phyloP scores from a whole-genome alignment of 2,329 filamentous ascomycete species.

The Amylocarpus encephaloides region DNA sequence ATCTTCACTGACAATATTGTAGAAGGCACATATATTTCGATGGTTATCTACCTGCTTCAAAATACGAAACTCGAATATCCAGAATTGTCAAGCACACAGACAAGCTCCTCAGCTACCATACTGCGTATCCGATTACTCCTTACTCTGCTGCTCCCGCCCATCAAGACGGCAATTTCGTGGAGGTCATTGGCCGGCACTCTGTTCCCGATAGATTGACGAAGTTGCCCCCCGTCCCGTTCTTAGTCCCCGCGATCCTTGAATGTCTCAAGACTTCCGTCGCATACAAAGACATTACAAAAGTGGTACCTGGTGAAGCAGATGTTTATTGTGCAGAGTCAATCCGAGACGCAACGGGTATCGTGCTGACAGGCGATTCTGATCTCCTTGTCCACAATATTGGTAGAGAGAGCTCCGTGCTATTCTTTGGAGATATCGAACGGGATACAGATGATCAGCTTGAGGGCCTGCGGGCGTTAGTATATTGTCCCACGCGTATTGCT shows the following conservation, averaged over 20 bases:
- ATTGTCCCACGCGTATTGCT: slow-evolving; percentile 39
- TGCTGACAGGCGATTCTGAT: slow-evolving; percentile 84
- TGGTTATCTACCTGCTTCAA: slow-evolving; percentile 61
- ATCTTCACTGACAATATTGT: slow-evolving; percentile 16
- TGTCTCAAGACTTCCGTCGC: slow-evolving; percentile 44
- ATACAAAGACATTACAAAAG: slow-evolving; percentile 40
- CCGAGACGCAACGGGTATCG: slow-evolving; percentile 44
- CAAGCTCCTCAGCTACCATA: slow-evolving; percentile 24
- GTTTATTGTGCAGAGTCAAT: slow-evolving; percentile 66
- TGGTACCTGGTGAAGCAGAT: slow-evolving; percentile 84
- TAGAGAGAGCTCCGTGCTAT: slow-evolving; percentile 52
- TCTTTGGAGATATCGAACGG: slow-evolving; percentile 56
- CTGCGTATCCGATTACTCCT: slow-evolving; percentile 12
- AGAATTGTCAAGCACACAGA: slow-evolving; percentile 23
- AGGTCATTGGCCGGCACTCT: slow-evolving; percentile 21
- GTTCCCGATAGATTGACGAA: slow-evolving; percentile 23
- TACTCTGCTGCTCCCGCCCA: slow-evolving; percentile 10
- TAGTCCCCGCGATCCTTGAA: slow-evolving; percentile 73
- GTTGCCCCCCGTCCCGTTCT: slow-evolving; percentile 52
- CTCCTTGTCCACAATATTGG: slow-evolving; percentile 70
- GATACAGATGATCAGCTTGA: slow-evolving; percentile 9
- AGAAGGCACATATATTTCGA: slow-evolving; percentile 78
- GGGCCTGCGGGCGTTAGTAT: slow-evolving; percentile 26
- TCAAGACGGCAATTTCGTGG: slow-evolving; percentile 3
- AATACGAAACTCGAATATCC: slow-evolving; percentile 23